Base-by-base conservation (phyloP, 306 rosid genomes). In the Pyrus communis region DNA sequence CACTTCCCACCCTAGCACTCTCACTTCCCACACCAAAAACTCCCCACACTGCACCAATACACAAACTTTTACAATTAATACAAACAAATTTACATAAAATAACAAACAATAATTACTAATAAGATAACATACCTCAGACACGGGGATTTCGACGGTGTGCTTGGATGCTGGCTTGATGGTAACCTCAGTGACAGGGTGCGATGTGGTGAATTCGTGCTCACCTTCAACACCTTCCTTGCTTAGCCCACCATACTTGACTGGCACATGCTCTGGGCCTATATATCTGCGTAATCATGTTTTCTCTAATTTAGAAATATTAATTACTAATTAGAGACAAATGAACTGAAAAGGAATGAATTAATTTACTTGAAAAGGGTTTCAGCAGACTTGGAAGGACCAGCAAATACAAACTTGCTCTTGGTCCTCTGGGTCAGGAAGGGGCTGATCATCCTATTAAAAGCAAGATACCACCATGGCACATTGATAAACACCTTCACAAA, bases 1-100 rank as follows among this genome's bases (percentile, higher is more conserved):
- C 67, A 90, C 97, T 64, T 92, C 96, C 98, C 97, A 92, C 1
- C 95, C 93, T 81, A 90, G 81, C 10, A 89, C 93, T 85, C 98
- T 79, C 15, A 88, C 23, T 85, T 95, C 98, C 98, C 98, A 95
- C 46, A 83, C 88, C 76, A 95, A 70, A 57, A 82, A 13, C 27
- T 8, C 67, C 17, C 82, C 43, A 13, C 77, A 61, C 98, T 94
- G 88, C 87, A 51, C 19, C 21, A 51, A 17, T 15, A 15, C 55
- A 49, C 55, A 51, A 51, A 15, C 18, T 15, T 1, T 51, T 7
- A 49, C 55, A 51, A 18, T 51, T 51, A 17, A 2, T 51, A 51
- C 18, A 75, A 63, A 43, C 88, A 74, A 71, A 60, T 45, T 30
- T 68, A 25, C 12, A 9, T 10, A 10, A 14, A n/a, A n/a, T 9